These are phyloP conservation scores for Aristolochia contorta DNA, from an alignment of 164 flowering plant species.

Conservation along the genomic window DNA sequence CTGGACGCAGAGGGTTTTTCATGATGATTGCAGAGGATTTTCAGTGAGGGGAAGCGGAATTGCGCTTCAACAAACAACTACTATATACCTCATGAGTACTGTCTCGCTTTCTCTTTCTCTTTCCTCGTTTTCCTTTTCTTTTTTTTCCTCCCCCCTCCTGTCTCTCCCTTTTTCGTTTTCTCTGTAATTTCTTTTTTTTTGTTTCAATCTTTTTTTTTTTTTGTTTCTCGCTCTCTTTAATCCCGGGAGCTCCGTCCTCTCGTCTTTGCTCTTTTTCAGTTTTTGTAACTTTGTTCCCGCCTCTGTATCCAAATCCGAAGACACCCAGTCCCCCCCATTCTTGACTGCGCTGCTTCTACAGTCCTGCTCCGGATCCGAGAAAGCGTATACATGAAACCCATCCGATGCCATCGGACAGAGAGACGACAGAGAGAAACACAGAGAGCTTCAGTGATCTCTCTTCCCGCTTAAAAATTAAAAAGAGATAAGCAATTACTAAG, in stretches of 20 bases:
- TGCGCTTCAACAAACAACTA: neutral
- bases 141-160: neutral
- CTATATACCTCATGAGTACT: slow-evolving; percentile 5
- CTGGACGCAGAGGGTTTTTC: slow-evolving; percentile 51
- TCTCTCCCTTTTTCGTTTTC: neutral
- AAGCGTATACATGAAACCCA: too few relatives aligned
- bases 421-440: too few relatives aligned
- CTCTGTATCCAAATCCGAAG: slow-evolving; percentile 1
- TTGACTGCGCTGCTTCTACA: too few relatives aligned
- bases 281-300: neutral
- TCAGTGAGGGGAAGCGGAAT: slow-evolving; percentile 10
- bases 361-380: too few relatives aligned
- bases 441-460: too few relatives aligned
- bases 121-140: neutral
- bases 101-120: slow-evolving; percentile 8
- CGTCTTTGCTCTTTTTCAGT: too few relatives aligned
- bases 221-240: too few relatives aligned
- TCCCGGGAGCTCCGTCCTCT: too few relatives aligned
- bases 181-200: slow-evolving; percentile 1
- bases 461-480: too few relatives aligned
- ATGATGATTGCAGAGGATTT: slow-evolving; percentile 43
- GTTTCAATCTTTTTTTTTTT: neutral
- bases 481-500: too few relatives aligned
- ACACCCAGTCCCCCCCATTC: too few relatives aligned
- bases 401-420: too few relatives aligned